These are phyloP conservation scores for Ogataea henricii DNA, from an alignment of 805 yeast genomes.

Conservation along the genomic window DNA sequence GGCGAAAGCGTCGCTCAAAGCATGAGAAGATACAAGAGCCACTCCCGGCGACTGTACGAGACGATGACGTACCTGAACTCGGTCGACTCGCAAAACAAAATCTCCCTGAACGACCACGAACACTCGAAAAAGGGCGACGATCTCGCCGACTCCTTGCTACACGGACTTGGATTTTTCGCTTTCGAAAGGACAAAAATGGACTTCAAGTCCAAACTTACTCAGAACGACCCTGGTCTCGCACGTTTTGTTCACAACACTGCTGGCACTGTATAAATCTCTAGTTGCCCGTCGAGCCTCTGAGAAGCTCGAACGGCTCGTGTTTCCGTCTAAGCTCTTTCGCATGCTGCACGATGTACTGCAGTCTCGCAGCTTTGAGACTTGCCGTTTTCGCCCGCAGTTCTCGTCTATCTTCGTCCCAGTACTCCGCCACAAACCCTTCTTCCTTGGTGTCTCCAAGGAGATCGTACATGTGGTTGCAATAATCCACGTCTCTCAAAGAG, in stretches of 20 bases:
- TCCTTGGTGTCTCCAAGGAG: slow-evolving; percentile 39
- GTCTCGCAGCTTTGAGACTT: slow-evolving; percentile 32
- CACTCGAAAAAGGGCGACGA: slow-evolving; percentile 56
- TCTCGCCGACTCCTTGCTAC: slow-evolving; percentile 64
- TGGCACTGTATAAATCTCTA: not conserved
- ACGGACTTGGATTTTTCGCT: slow-evolving; percentile 51
- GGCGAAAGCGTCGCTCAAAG: not conserved
- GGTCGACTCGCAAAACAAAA: slow-evolving; percentile 12
- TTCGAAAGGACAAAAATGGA: slow-evolving; percentile 41
- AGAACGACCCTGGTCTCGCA: not conserved
- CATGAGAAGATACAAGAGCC: slow-evolving; percentile 8
- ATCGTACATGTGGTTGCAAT: slow-evolving; percentile 48
- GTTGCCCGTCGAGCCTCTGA: slow-evolving; percentile 3
- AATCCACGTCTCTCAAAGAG: slow-evolving; percentile 61
- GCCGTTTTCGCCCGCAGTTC: slow-evolving; percentile 30
- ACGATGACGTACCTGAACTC: slow-evolving; percentile 28
- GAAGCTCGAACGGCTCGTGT: slow-evolving; percentile 29
- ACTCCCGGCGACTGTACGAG: slow-evolving; percentile 31
- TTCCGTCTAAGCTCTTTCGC: slow-evolving; percentile 28
- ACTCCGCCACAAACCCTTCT: slow-evolving; percentile 36
- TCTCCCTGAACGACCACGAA: slow-evolving; percentile 16
- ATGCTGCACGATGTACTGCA: slow-evolving; percentile 30
- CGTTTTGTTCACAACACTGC: not conserved
- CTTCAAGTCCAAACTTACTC: slow-evolving; percentile 11
- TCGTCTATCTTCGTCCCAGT: slow-evolving; percentile 31